Base-by-base conservation (phyloP, 495 filamentous ascomycete genomes). In the Aspergillus homomorphus region DNA sequence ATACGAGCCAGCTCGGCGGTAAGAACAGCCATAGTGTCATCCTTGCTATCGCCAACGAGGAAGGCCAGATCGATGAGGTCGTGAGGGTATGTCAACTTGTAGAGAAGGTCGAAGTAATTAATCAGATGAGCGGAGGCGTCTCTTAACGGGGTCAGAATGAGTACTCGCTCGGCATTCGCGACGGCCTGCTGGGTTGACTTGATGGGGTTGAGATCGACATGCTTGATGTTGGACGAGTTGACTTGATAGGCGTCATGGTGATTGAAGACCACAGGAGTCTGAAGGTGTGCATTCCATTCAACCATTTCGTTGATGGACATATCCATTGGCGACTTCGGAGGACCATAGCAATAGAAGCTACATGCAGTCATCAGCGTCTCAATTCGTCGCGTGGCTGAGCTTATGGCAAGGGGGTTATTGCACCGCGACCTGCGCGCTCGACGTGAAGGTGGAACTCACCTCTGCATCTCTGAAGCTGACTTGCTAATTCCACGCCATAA, bases 311-410 rank as follows among this genome's bases (percentile, higher is more conserved):
- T 96, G 22, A 87, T 75, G 30, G 86, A 83, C 89, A 98, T 96
- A 43, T 92, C 85, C 87, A 95, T 95, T 49, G 94, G 94, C 14
- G 94, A 80, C 77, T 92, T 96, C 12, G 88, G 82, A 9, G 94
- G 92, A 14, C 94, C 94, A 80, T 89, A 98, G 79, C 94, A 98
- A 76, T 96, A 96, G 73, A 96, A 98, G 73, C 95, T 97, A 70
- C 46, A 56, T 28, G 48, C 48, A 30, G 24, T n/a, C 23, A 23
- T 51, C 18, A 30, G 48, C 28, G 48, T 28, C n/a, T n/a, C 23
- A 28, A n/a, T 23, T 51, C 23, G 4, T 51, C 23, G 24, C 48
- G 48, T 51, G 23, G 4, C 23, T 23, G 15, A 28, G n/a, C 16
- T 16, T 6, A 18, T 48, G 57, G 19, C 41, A 43, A 21, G 26